Evolutionary conservation across 768 basidiomycete species (phyloP), one percentile per base, ranked within the genome.

Genomic region (Leccinum longicurvipes): DNA sequence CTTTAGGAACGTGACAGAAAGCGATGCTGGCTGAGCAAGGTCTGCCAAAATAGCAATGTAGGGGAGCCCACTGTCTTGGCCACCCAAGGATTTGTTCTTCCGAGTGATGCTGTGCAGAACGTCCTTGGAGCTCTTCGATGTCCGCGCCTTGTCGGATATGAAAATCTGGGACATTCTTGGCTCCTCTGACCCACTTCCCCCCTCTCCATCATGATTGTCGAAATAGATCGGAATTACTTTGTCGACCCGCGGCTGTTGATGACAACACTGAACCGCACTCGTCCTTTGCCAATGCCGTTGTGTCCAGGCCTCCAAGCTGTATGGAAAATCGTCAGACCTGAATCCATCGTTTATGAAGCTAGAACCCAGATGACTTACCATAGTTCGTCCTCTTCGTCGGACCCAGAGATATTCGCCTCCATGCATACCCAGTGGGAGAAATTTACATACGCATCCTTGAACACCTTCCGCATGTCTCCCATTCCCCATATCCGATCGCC

Each of bases 121-220:
- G 1, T 4, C 6, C 11, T 21, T 53, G 4, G 41, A 55, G 11
- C 10, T 2, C 19, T 3, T 39, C 5, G 50, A 54, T 15, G 14
- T n/a, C 0, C 42, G 51, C 12, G 47, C 52, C 34, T 60, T 56
- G 53, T 58, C 62, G 7, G 65, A 64, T 34, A 69, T 53, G 36
- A 69, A 60, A 1, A 59, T 58, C 7, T 62, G 62, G 2, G 60
- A 64, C 36, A 49, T 54, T 8, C 41, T 46, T 21, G 45, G 45
- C 12, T 29, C 24, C 6, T 4, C 12, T 3, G 29, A 24, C 29
- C 17, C 17, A 7, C 3, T 4, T 6, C 12, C 3, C 17, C 23
- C 0, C 6, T 56, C 6, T 66, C 53, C 50, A 57, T n/a, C n/a
- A n/a, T n/a, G n/a, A n/a, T 63, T 19, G 39, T 39, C n/a, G 36